phyloP scores from a whole-genome alignment of 352 stramenopile genomes.

The Pythium aphanidermatum region DNA sequence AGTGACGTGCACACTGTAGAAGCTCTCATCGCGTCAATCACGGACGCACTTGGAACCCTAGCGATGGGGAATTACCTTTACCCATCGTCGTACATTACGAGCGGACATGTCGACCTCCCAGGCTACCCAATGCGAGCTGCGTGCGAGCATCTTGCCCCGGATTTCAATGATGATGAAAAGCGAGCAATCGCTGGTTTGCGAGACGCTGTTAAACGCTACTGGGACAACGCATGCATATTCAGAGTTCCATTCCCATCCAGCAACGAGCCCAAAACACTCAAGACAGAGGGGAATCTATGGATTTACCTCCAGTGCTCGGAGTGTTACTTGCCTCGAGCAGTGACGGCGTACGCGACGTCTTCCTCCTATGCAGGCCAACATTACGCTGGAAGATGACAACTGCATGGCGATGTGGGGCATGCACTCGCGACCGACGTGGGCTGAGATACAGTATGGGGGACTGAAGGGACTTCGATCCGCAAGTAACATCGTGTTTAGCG shows the following conservation, averaged over 20 bases:
- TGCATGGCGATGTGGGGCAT: conserved; percentile 43
- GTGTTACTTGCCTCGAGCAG: conserved; percentile 36
- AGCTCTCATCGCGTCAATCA: conserved; percentile 27
- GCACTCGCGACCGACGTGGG: conserved; percentile 28
- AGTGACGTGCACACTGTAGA: conserved; percentile 22
- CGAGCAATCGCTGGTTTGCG: conserved; percentile 21
- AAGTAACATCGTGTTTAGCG: conserved; percentile 91
- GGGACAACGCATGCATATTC: conserved; percentile 26
- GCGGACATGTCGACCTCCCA: conserved; percentile 47
- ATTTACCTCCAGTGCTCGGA: conserved; percentile 40
- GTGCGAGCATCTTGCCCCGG: conserved; percentile 36
- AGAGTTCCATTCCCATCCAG: not conserved
- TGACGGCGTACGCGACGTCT: conserved; percentile 65
- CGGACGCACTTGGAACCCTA: conserved; percentile 67
- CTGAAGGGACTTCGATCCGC: conserved; percentile 21
- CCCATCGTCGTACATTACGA: conserved; percentile 82
- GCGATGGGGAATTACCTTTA: conserved; percentile 91
- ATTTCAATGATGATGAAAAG: conserved; percentile 16
- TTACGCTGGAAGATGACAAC: conserved; percentile 22
- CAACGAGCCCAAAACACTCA: not conserved
- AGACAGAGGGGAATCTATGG: conserved; percentile 31
- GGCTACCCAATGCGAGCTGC: conserved; percentile 72
- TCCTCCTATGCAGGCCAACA: conserved; percentile 39
- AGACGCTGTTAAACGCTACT: conserved; percentile 32
- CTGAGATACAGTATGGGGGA: conserved; percentile 36